A percentile compares a stretch with the other conserved stretches of the same genome.
These are phyloP conservation scores for Rosa multiflora DNA, from an alignment of 306 rosid genomes.

Conservation along the genomic window DNA sequence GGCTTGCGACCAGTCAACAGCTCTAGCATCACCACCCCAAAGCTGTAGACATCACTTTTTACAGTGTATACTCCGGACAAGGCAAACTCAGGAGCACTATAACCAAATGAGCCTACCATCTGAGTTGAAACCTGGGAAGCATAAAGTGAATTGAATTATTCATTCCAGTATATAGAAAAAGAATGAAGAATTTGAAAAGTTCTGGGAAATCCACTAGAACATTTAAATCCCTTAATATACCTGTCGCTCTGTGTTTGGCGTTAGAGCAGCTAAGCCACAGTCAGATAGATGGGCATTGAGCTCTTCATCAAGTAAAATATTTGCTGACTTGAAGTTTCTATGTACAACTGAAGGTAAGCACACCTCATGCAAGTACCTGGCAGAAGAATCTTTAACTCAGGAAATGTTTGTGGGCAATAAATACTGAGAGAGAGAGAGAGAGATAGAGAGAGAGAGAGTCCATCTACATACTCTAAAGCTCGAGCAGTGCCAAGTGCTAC, in stretches of 20 bases:
- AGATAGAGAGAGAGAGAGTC: constrained; percentile 12
- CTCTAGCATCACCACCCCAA: constrained; percentile 97
- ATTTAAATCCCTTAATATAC: constrained; percentile 24
- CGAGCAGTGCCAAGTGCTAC: constrained; percentile 98
- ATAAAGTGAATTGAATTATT: constrained; percentile 23
- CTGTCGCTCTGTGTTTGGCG: constrained; percentile 89
- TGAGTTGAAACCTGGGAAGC: constrained; percentile 80
- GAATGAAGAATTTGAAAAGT: constrained; percentile 17
- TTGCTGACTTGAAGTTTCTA: constrained; percentile 96
- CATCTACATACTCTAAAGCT: constrained; percentile 83
- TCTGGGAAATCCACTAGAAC: constrained; percentile 6
- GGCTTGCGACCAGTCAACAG: constrained; percentile 96
- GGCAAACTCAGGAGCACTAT: constrained; percentile 96
- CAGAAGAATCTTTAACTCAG: constrained; percentile 20
- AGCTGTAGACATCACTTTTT: constrained; percentile 98
- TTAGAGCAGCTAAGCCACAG: constrained; percentile 82
- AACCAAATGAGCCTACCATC: constrained; percentile 97
- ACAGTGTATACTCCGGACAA: constrained; percentile 92
- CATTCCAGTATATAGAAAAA: neutral
- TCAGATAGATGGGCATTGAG: constrained; percentile 91
- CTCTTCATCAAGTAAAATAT: constrained; percentile 91
- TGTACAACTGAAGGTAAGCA: constrained; percentile 95
- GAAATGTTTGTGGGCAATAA: constrained; percentile 7
- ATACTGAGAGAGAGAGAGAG: neutral
- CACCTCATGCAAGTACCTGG: constrained; percentile 98